Conservation (phyloP, 129 eudicot species). For the Artemisia argyi region DNA sequence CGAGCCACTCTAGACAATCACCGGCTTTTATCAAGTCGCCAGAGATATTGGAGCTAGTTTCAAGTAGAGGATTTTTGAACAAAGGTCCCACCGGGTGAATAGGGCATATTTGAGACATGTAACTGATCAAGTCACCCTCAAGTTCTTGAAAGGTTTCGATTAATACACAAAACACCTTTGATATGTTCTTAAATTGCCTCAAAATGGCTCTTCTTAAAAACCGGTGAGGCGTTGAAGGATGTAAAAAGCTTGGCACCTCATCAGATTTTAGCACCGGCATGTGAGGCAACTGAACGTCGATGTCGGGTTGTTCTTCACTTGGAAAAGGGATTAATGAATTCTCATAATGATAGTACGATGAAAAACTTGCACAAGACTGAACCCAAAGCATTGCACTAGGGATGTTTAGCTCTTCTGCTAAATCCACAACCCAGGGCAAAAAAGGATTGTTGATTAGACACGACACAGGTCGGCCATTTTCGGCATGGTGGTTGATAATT, state of each 20-base stretch:
- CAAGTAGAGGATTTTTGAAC: slow-evolving; percentile 30
- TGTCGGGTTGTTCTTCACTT: slow-evolving; percentile 35
- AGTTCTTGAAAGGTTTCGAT: slow-evolving; percentile 66
- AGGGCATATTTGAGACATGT: slow-evolving; percentile 37
- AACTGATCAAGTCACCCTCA: slow-evolving; percentile 44
- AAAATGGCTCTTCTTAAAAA: slow-evolving; percentile 34
- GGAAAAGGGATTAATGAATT: slow-evolving; percentile 46
- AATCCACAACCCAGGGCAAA: slow-evolving; percentile 67
- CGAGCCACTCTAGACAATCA: slow-evolving; percentile 46
- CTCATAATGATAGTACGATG: slow-evolving; percentile 52
- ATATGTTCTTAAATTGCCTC: slow-evolving; percentile 47
- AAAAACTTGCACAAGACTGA: slow-evolving; percentile 59
- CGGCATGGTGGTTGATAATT: slow-evolving; percentile 26
- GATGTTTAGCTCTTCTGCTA: slow-evolving; percentile 45
- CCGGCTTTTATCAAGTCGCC: slow-evolving; percentile 52
- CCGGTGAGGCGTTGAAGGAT: slow-evolving; percentile 44
- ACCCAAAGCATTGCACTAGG: slow-evolving; percentile 70
- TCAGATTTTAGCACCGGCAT: slow-evolving; percentile 61
- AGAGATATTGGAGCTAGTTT: slow-evolving; percentile 22
- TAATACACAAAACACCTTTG: slow-evolving; percentile 48
- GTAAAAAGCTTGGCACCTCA: slow-evolving; percentile 60
- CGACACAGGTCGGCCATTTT: slow-evolving; percentile 41
- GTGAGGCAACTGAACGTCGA: slow-evolving; percentile 51
- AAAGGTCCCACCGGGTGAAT: slow-evolving; percentile 71
- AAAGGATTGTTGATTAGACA: slow-evolving; percentile 57